Evolutionary conservation across 1,284 basidiomycete species (phyloP).

Genomic region (Mrakiaceae sp.): DNA sequence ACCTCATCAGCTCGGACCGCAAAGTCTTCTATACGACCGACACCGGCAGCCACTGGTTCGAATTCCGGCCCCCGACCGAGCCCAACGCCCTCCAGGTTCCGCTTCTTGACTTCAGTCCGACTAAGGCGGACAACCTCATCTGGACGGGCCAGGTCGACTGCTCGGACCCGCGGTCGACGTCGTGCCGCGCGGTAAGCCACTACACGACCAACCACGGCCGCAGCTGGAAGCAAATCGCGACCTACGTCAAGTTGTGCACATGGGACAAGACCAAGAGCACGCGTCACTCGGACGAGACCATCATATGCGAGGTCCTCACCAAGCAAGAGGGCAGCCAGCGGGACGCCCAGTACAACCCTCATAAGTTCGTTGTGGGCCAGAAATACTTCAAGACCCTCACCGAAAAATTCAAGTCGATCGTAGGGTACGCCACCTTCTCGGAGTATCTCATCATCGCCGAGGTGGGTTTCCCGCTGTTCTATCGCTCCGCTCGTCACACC

Average conservation of each 20-base stretch:
- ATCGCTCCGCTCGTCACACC: neutral
- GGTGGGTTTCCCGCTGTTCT: conserved; percentile 40
- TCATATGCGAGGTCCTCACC: conserved; percentile 81
- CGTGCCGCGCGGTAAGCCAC: conserved; percentile 59
- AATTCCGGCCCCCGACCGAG: conserved; percentile 47
- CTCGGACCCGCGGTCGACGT: conserved; percentile 30
- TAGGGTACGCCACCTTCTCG: conserved; percentile 93
- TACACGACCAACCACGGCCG: conserved; percentile 60
- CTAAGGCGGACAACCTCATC: conserved; percentile 67
- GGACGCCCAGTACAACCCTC: conserved; percentile 46
- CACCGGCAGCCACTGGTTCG: conserved; percentile 62
- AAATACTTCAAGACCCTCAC: conserved; percentile 57
- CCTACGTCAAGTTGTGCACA: conserved; percentile 81
- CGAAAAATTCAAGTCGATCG: conserved; percentile 70
- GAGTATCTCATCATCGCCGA: conserved; percentile 91
- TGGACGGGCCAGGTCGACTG: conserved; percentile 76
- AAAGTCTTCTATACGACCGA: conserved; percentile 73
- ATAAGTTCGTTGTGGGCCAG: conserved; percentile 68
- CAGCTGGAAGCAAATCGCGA: conserved; percentile 64
- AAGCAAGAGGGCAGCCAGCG: conserved; percentile 73
- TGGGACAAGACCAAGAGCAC: conserved; percentile 56
- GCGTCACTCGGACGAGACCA: conserved; percentile 53
- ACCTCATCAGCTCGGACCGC: conserved; percentile 62
- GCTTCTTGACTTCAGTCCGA: conserved; percentile 78
- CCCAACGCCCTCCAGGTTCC: conserved; percentile 71